Evolutionary conservation across 2,329 filamentous ascomycete genomes (phyloP), one percentile per base, ranked within the genome.

Genomic region (Paracamarosporium sp.): DNA sequence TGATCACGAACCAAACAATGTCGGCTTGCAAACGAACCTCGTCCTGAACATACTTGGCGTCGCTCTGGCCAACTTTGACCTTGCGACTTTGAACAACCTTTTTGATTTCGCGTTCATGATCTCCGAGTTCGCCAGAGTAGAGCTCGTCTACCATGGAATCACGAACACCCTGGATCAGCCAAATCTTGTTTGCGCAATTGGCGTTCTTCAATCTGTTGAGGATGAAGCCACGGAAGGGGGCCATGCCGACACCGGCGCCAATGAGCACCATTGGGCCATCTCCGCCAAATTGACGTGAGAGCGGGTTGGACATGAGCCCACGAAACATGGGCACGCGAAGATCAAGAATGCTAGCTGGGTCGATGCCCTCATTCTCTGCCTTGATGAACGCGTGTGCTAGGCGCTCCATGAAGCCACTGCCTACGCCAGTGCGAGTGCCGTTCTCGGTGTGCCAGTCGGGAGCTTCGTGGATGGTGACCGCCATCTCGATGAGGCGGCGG

Each of bases 241-340:
- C 95, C 77, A 99, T 94, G 63, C 95, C 95, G 22, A 99, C 95
- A 54, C 95, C 95, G 4, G 95, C 95, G 30, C 95, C 95, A 67
- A 99, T 97, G 46, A 99, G 86, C 35, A 99, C 88, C 95, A 99
- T 99, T 0, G 95, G 95, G 0, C 95, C 95, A 74, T 99, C 94
- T 2, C 91, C 89, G 51, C 92, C 90, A 73, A 98, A 99, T 72
- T 97, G 88, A 72, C 89, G 90, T 11, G 93, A 95, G 1, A 99
- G 85, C 0, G 95, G 95, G 76, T 99, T 99, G 60, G 93, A 89
- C 95, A 99, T 99, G 41, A 99, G 83, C 0, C 95, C 95, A 71
- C 96, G 93, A 86, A 99, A 99, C 92, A 99, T 97, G 68, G 95
- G 95, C 5, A 98, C 82, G 66, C 91, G 88, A 15, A 98, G 73